These are phyloP conservation scores for Ophiocytium majus DNA, from an alignment of 352 stramenopile species.

Conservation along the genomic window DNA sequence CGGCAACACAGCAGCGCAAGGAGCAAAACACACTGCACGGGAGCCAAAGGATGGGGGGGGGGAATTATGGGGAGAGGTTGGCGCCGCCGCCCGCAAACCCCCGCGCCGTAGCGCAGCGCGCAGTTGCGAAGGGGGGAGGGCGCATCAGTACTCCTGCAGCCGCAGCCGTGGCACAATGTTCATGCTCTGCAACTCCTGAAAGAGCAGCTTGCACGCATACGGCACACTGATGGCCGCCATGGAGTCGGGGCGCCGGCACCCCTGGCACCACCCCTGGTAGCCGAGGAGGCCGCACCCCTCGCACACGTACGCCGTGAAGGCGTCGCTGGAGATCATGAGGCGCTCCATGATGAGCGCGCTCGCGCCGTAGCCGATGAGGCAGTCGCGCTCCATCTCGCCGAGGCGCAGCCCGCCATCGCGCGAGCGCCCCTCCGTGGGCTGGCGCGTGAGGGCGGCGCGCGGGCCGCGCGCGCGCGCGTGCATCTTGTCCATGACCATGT, in stretches of 20 bases:
- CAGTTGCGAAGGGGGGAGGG: not conserved
- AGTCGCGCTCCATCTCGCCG: constrained; percentile 99
- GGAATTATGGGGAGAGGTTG: too few species aligned
- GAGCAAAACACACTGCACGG: too few species aligned
- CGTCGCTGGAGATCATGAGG: constrained; percentile 98
- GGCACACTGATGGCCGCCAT: constrained; percentile 95
- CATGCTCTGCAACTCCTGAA: constrained; percentile 97
- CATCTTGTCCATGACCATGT: constrained; percentile 99
- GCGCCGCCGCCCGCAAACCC: too few species aligned
- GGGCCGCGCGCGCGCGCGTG: constrained; percentile 92
- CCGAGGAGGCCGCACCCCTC: constrained; percentile 93
- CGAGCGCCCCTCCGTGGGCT: constrained; percentile 96
- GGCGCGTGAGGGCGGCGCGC: constrained; percentile 88
- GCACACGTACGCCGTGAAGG: constrained; percentile 97
- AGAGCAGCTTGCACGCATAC: constrained; percentile 98
- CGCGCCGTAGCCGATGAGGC: constrained; percentile 97
- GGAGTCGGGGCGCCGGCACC: constrained; percentile 95
- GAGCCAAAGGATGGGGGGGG: too few species aligned
- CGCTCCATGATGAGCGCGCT: constrained; percentile 99
- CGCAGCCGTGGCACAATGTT: constrained; percentile 97
- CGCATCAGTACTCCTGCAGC: constrained; percentile 80
- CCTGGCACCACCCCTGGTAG: constrained; percentile 93
- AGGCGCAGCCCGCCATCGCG: constrained; percentile 94
- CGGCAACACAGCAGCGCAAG: too few species aligned
- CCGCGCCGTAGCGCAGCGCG: too few species aligned